phyloP scores from a whole-genome alignment of 164 flowering plant species.

The Vitis rupestris region DNA sequence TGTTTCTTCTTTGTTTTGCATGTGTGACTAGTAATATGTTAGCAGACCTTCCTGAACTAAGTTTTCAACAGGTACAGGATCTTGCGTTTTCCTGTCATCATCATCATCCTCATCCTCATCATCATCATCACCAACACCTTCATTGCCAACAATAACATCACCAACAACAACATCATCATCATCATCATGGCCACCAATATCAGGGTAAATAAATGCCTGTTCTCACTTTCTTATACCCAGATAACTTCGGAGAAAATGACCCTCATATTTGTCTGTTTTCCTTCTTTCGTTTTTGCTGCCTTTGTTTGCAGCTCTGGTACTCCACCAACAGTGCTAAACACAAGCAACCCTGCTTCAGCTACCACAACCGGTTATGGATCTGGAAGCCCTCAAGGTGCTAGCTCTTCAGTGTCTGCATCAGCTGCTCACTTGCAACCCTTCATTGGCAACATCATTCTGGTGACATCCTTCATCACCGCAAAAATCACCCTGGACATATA shows the following conservation, averaged over 20 bases:
- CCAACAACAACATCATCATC: constrained; percentile 15
- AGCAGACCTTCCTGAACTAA: not conserved
- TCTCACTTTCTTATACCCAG: no score
- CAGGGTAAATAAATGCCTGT: constrained; percentile 18
- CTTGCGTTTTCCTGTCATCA: constrained; percentile 60
- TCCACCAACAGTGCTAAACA: constrained; percentile 41
- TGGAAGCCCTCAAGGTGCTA: constrained; percentile 39
- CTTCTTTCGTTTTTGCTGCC: not conserved
- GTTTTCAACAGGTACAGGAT: constrained; percentile 54
- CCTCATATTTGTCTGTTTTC: no score
- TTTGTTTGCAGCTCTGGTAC: constrained; percentile 34
- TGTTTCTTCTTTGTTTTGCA: not conserved
- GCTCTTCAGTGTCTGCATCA: constrained; percentile 31
- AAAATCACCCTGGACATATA: constrained; percentile 16
- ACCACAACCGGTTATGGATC: constrained; percentile 36
- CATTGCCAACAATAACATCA: constrained; percentile 9
- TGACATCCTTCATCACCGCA: constrained; percentile 26
- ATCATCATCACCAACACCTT: constrained; percentile 15
- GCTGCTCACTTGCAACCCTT: constrained; percentile 22
- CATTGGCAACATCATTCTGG: constrained; percentile 21
- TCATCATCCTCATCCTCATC: constrained; percentile 35
- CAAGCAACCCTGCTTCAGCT: constrained; percentile 42
- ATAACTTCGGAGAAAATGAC: no score
- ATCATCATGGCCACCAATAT: constrained; percentile 10
- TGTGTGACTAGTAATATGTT: not conserved